A percentile compares a stretch with the other conserved stretches of the same genome.
These are phyloP conservation scores for Chaetomium strumarium DNA, from an alignment of 2,329 filamentous ascomycete species.

Conservation along the genomic window DNA sequence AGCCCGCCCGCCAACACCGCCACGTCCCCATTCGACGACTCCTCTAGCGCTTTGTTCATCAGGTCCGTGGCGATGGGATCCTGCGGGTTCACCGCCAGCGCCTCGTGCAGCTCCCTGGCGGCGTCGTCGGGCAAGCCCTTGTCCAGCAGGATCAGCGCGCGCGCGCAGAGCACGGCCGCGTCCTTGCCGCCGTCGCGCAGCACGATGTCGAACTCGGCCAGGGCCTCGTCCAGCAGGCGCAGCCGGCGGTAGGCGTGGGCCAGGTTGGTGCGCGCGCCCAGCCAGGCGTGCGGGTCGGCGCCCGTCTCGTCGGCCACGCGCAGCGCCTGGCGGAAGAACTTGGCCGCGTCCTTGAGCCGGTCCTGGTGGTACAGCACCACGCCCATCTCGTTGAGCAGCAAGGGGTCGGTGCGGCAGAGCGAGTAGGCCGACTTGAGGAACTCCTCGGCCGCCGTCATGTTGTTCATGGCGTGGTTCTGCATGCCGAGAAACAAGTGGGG, in stretches of 20 bases:
- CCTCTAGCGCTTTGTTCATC: conserved; percentile 63
- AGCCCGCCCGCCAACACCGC: conserved; percentile 13
- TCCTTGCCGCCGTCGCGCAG: conserved; percentile 77
- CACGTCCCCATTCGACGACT: conserved; percentile 44
- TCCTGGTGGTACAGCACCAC: conserved; percentile 94
- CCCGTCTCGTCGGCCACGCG: conserved; percentile 73
- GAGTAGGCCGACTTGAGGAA: conserved; percentile 86
- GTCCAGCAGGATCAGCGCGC: conserved; percentile 79
- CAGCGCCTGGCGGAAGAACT: conserved; percentile 73
- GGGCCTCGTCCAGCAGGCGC: conserved; percentile 61
- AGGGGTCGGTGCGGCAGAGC: conserved; percentile 75
- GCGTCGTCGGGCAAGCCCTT: conserved; percentile 69
- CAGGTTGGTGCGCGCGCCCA: conserved; percentile 80
- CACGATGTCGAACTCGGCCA: conserved; percentile 81
- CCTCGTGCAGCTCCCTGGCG: conserved; percentile 76
- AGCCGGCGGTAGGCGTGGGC: conserved; percentile 79
- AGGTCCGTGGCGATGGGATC: conserved; percentile 77
- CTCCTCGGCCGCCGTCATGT: conserved; percentile 87
- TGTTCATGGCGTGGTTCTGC: conserved; percentile 95
- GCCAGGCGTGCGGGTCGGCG: conserved; percentile 74
- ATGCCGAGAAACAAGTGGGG: conserved; percentile 95
- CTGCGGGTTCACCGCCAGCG: conserved; percentile 70
- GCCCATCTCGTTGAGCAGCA: conserved; percentile 92
- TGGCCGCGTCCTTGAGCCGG: conserved; percentile 66
- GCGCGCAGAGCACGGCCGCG: conserved; percentile 70